These are phyloP conservation scores for Suhomyces anneliseae DNA, from an alignment of 1,139 yeast genomes.

Conservation along the genomic window DNA sequence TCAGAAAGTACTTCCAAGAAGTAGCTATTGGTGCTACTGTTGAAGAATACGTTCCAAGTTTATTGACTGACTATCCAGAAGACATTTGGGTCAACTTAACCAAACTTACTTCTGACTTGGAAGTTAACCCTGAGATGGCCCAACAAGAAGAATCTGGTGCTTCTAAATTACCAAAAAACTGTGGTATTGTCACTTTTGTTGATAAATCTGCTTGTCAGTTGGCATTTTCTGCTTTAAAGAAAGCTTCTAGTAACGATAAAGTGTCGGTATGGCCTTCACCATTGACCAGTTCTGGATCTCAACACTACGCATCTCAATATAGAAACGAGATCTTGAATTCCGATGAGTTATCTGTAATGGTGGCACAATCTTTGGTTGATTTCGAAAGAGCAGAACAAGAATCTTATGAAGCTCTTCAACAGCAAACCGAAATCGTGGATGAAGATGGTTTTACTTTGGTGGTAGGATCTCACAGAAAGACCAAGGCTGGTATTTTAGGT, in stretches of 20 bases:
- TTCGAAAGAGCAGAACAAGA: constrained; percentile 74
- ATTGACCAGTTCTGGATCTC: constrained; percentile 22
- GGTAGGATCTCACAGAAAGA: constrained; percentile 81
- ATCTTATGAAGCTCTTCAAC: constrained; percentile 57
- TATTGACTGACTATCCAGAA: constrained; percentile 41
- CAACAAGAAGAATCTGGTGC: constrained; percentile 15
- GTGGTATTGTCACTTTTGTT: constrained; percentile 72
- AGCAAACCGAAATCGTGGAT: constrained; percentile 65
- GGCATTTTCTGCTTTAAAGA: constrained; percentile 62
- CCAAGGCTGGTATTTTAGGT: constrained; percentile 66
- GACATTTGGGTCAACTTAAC: constrained; percentile 61
- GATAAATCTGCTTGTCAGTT: constrained; percentile 73
- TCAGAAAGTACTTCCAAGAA: constrained; percentile 59
- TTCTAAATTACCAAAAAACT: constrained; percentile 64
- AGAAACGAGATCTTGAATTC: constrained; percentile 43
- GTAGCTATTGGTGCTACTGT: constrained; percentile 63
- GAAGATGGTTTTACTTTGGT: constrained; percentile 94
- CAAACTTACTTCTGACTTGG: constrained; percentile 60
- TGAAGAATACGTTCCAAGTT: constrained; percentile 45
- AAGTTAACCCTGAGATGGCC: constrained; percentile 27
- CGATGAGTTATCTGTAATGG: constrained; percentile 47
- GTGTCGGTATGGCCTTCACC: constrained; percentile 33
- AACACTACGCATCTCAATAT: constrained; percentile 29
- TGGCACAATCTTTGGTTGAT: constrained; percentile 59
- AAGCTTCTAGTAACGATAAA: constrained; percentile 29